Evolutionary conservation across 345 rosid genomes (phyloP).

Genomic region (Euclidium syriacum): DNA sequence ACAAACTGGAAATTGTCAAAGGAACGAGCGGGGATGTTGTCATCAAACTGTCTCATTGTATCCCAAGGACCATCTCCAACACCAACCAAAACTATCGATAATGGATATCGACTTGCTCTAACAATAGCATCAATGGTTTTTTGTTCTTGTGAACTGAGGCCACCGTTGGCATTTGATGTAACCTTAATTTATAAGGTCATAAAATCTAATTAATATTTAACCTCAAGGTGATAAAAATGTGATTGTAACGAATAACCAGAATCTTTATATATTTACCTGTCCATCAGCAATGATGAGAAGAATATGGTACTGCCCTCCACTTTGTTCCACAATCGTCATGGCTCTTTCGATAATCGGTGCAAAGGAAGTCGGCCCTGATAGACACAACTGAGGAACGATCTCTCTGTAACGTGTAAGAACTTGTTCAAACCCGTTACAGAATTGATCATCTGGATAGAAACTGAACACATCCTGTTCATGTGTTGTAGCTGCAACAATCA

Average conservation of each 20-base stretch:
- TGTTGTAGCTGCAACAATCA: slow-evolving; percentile 57
- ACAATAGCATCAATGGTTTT: slow-evolving; percentile 76
- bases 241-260: not conserved
- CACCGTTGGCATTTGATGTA: slow-evolving; percentile 40
- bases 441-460: slow-evolving; percentile 55
- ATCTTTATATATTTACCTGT: slow-evolving; percentile 42
- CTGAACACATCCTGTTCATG: slow-evolving; percentile 87
- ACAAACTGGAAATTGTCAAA: slow-evolving; percentile 92
- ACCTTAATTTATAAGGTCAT: slow-evolving; percentile 38
- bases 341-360: slow-evolving; percentile 84
- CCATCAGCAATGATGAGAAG: slow-evolving; percentile 86
- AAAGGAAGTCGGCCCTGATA: slow-evolving; percentile 92
- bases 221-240: no score
- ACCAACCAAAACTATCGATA: slow-evolving; percentile 76
- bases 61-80: slow-evolving; percentile 97
- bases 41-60: slow-evolving; percentile 82
- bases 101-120: slow-evolving; percentile 63
- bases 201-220: not conserved
- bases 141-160: slow-evolving; percentile 65
- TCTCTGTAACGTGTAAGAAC: slow-evolving; percentile 67
- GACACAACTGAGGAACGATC: slow-evolving; percentile 69
- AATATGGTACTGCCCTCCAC: slow-evolving; percentile 85
- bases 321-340: slow-evolving; percentile 69
- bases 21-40: slow-evolving; percentile 74
- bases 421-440: slow-evolving; percentile 80